Evolutionary conservation across 768 basidiomycete species (phyloP), one percentile per base, ranked within the genome.

Genomic region (Trichaptum fuscoviolaceum): DNA sequence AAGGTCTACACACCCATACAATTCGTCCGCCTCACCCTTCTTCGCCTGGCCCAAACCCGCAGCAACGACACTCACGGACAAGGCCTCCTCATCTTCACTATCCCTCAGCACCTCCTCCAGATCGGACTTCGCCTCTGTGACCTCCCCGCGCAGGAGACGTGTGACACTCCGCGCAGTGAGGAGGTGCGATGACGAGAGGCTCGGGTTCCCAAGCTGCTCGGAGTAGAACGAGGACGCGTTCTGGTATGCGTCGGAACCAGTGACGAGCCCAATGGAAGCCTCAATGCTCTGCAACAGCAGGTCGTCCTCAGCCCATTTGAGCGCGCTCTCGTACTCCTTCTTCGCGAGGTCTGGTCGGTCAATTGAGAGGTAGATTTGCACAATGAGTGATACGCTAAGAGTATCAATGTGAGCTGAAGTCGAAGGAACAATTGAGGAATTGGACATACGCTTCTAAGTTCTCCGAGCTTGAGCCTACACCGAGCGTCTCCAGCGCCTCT

Each of bases 301-400:
- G 72, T 95, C 91, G 74, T 97, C 95, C 74, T 95, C 95, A 7
- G 92, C 92, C 83, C 88, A 92, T 64, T 83, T 85, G 76, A 95
- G 91, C 26, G 93, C 91, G 25, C 87, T 84, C 35, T 92, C 89
- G 73, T 93, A 90, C 71, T 93, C 90, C 73, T 88, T 91, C 77
- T 88, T 91, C 27, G 95, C 95, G 52, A 95, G 85, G 78, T 93
- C 94, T 35, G 89, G 81, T 57, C 95, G 89, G 75, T 92, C 85
- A 66, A 96, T 92, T n/a, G 93, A 92, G 42, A 98, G 86, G 74
- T 95, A 92, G 63, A 96, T 86, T 73, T 96, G 93, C 15, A 91
- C 87, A 61, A 91, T 86, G 58, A 94, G 77, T 4, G 93, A 90
- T 36, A 93, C 88, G 57, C 95, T 96, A 70, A 24, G 36, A 17